A percentile compares a stretch with the other conserved stretches of the same genome.
These are phyloP conservation scores for Rhododendron williamsianum DNA, from an alignment of 148 eudicot species.

Conservation along the genomic window DNA sequence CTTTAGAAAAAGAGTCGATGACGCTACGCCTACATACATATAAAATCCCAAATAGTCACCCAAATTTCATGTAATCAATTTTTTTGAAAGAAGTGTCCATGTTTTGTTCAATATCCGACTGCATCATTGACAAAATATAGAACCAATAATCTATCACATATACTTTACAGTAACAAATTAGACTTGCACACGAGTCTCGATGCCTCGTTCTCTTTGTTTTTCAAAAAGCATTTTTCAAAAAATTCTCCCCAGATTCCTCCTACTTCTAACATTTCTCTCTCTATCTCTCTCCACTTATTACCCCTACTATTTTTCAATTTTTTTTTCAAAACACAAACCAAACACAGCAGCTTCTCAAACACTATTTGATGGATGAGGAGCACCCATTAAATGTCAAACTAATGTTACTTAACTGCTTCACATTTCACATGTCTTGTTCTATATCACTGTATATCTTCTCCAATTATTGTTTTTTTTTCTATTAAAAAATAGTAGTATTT, in stretches of 20 bases:
- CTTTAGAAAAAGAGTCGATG: not conserved
- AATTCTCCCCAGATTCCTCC: too few species aligned
- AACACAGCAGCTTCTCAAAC: not conserved
- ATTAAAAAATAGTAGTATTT: not conserved
- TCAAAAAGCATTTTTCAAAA: too few species aligned
- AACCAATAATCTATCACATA: too few species aligned
- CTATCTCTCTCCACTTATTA: too few species aligned
- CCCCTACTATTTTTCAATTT: too few species aligned
- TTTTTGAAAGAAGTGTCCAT: not conserved
- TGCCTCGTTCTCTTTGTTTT: too few species aligned
- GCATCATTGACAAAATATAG: not conserved
- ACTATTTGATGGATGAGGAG: not conserved
- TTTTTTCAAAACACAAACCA: too few species aligned
- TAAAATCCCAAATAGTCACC: not conserved
- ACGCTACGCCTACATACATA: not conserved
- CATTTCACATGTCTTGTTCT: not conserved
- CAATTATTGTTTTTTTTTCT: not conserved
- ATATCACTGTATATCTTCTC: not conserved
- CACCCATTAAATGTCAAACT: not conserved
- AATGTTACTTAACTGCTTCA: not conserved
- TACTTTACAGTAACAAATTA: not conserved
- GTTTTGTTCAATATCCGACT: not conserved
- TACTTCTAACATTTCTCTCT: too few species aligned
- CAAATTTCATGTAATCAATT: not conserved
- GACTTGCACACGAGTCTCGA: not conserved